These are phyloP conservation scores for Mycena vulgaris DNA, from an alignment of 768 basidiomycete genomes.

Conservation along the genomic window DNA sequence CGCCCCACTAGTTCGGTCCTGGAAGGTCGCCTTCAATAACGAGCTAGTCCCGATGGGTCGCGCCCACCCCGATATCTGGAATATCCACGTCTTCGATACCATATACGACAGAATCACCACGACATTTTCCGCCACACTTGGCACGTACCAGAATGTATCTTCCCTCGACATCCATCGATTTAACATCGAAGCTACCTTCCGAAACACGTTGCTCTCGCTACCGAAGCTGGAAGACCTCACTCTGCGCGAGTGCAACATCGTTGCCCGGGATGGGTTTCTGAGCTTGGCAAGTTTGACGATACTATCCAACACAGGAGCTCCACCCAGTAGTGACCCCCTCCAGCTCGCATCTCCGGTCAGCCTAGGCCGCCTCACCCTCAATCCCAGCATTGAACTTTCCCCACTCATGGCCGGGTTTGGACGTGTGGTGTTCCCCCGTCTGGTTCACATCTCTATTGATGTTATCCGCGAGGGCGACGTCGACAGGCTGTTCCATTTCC, in stretches of 20 bases:
- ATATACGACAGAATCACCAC: too few species aligned
- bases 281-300: too few species aligned
- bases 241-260: not conserved
- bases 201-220: not conserved
- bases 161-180: not conserved
- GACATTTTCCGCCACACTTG: not conserved
- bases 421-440: not conserved
- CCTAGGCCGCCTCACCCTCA: too few species aligned
- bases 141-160: not conserved
- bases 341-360: too few species aligned
- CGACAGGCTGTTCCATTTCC: not conserved
- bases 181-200: not conserved
- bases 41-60: too few species aligned
- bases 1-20: not conserved
- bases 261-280: not conserved
- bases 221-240: not conserved
- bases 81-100: too few species aligned
- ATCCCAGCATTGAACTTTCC: too few species aligned
- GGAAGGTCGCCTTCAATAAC: not conserved
- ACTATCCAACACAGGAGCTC: too few species aligned
- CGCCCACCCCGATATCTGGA: too few species aligned
- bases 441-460: not conserved
- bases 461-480: too few species aligned
- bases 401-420: not conserved
- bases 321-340: too few species aligned